Percentiles rank a stretch among this genome's conserved stretches.
These are phyloP conservation scores for Pseudonectria buxi DNA, from an alignment of 2,329 filamentous ascomycete genomes.

Conservation along the genomic window DNA sequence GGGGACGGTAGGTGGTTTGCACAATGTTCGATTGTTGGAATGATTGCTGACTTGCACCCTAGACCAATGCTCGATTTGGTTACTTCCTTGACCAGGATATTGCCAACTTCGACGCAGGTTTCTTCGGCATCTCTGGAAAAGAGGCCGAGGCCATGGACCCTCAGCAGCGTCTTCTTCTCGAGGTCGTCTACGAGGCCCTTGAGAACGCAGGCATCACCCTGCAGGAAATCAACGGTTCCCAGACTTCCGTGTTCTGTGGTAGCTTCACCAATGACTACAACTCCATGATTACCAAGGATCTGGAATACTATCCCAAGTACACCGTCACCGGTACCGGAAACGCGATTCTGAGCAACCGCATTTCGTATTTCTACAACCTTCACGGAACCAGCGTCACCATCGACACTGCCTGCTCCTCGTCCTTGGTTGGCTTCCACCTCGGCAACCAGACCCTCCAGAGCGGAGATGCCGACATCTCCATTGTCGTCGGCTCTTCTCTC, in stretches of 20 bases:
- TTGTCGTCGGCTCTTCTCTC: conserved; percentile 15
- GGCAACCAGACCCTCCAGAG: conserved; percentile 1
- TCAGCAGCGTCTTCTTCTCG: conserved; percentile 24
- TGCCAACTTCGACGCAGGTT: no score
- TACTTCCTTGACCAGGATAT: conserved; percentile 25
- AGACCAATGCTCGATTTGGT: conserved; percentile 14
- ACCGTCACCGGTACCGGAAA: conserved; percentile 18
- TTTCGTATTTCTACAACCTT: conserved; percentile 5
- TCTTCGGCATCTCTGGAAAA: no score
- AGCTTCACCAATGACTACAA: conserved; percentile 23
- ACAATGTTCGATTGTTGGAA: no score
- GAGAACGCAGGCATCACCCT: conserved; percentile 28
- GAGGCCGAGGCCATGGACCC: conserved; percentile 25
- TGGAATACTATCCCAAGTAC: conserved; percentile 29
- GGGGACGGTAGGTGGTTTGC: no score
- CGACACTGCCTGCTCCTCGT: conserved; percentile 4
- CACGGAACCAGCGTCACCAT: conserved; percentile 2
- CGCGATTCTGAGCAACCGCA: conserved; percentile 12
- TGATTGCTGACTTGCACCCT: no score
- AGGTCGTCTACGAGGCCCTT: conserved; percentile 22
- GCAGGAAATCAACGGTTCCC: conserved; percentile 15
- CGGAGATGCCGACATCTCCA: conserved; percentile 13
- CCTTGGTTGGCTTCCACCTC: conserved; percentile 1
- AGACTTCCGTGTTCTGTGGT: conserved; percentile 25
- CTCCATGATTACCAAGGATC: conserved; percentile 18